phyloP scores from a whole-genome alignment of 805 yeast genomes.

The Metschnikowia shivogae region DNA sequence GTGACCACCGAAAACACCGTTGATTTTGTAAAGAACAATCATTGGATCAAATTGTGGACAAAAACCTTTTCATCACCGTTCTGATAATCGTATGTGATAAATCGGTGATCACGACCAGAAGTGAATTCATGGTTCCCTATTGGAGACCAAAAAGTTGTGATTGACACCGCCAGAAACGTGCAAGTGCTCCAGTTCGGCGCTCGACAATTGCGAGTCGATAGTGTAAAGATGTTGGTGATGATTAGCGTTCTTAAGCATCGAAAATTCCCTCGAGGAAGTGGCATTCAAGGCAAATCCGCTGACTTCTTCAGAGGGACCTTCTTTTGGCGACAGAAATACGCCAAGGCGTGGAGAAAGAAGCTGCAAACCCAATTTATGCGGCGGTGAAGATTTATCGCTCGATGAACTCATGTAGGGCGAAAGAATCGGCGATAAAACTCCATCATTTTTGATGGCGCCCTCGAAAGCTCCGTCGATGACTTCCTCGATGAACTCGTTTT shows the following conservation, averaged over 20 bases:
- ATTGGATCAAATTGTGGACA: too few relatives aligned
- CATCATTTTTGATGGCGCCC: constrained; percentile 46
- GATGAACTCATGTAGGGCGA: constrained; percentile 37
- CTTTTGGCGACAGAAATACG: constrained; percentile 16
- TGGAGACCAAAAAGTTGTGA: constrained; percentile 11
- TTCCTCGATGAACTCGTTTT: constrained; percentile 42
- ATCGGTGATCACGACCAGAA: too few relatives aligned
- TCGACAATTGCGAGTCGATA: constrained; percentile 4
- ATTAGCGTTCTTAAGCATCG: constrained; percentile 10
- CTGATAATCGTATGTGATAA: too few relatives aligned
- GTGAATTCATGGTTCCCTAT: neutral
- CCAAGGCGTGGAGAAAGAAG: constrained; percentile 14
- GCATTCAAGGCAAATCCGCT: constrained; percentile 5
- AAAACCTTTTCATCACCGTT: too few relatives aligned
- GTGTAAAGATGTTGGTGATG: constrained; percentile 13
- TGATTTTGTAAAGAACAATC: too few relatives aligned
- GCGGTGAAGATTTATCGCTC: constrained; percentile 4
- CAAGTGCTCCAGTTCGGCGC: constrained; percentile 3
- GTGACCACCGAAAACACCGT: too few relatives aligned
- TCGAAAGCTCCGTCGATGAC: constrained; percentile 47
- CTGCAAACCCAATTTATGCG: constrained; percentile 14
- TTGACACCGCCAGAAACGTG: constrained; percentile 18
- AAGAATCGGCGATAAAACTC: constrained; percentile 42
- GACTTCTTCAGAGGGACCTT: constrained; percentile 3
- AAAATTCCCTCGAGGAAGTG: neutral